These are phyloP conservation scores for Coniochaeta pulveracea DNA, from an alignment of 2,329 filamentous ascomycete species.

Conservation along the genomic window DNA sequence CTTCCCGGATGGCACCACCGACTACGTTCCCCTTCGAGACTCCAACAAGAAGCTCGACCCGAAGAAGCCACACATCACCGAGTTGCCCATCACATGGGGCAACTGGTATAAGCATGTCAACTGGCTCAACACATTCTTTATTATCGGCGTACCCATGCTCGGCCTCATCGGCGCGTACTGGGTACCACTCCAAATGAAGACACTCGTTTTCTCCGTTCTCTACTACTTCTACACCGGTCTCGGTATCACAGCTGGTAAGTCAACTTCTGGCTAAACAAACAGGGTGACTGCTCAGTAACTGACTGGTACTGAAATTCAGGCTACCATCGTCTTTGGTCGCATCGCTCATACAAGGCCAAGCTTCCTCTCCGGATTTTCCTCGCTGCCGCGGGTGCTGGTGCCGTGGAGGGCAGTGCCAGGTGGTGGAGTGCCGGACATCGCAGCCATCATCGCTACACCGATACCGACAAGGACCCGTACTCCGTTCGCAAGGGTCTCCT, in stretches of 20 bases:
- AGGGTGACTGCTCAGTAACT: background rate
- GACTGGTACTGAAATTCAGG: slow-evolving; percentile 27
- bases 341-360: slow-evolving; percentile 70
- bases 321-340: slow-evolving; percentile 78
- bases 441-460: slow-evolving; percentile 83
- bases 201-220: slow-evolving; percentile 57
- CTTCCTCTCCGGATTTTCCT: slow-evolving; percentile 72
- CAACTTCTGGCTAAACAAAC: slow-evolving; percentile 2
- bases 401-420: slow-evolving; percentile 74
- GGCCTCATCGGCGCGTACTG: slow-evolving; percentile 68
- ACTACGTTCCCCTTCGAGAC: slow-evolving; percentile 38
- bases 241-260: slow-evolving; percentile 65
- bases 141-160: slow-evolving; percentile 63
- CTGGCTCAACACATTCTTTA: slow-evolving; percentile 81
- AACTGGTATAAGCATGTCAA: slow-evolving; percentile 93
- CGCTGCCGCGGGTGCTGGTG: slow-evolving; percentile 69
- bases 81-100: slow-evolving; percentile 63
- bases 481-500: slow-evolving; percentile 79
- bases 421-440: slow-evolving; percentile 87
- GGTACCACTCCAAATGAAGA: slow-evolving; percentile 64
- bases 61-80: slow-evolving; percentile 77
- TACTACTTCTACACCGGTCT: slow-evolving; percentile 82
- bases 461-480: slow-evolving; percentile 87
- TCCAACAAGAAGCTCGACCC: slow-evolving; percentile 31
- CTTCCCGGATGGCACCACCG: slow-evolving; percentile 41